phyloP scores from a whole-genome alignment of 2,329 filamentous ascomycete species.

The Sporothrix schenckii region DNA sequence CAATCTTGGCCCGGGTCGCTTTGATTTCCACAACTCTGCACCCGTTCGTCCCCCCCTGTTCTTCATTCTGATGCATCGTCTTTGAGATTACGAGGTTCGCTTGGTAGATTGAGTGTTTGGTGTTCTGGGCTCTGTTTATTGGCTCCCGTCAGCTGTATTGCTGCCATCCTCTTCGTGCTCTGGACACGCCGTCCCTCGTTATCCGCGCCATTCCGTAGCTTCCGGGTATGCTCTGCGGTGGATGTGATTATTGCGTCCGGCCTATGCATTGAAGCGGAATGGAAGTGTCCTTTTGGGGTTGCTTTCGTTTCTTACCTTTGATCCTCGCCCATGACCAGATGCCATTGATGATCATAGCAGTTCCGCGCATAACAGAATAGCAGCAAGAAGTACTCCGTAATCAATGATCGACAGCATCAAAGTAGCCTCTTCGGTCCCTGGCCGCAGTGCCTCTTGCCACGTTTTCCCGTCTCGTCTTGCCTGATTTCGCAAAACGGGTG shows the following conservation, averaged over 20 bases:
- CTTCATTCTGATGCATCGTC: slow-evolving; percentile 4
- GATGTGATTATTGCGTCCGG: background rate
- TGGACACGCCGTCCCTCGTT: background rate
- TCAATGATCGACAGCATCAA: background rate
- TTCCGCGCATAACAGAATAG: too few relatives aligned
- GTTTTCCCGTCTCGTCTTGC: slow-evolving; percentile 15
- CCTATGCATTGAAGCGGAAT: background rate
- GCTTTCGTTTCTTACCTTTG: too few relatives aligned
- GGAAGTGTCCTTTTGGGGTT: background rate
- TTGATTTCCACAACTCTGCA: background rate
- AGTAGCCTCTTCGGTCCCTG: too few relatives aligned
- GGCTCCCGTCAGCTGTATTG: background rate
- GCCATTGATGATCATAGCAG: slow-evolving; percentile 2
- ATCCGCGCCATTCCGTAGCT: background rate
- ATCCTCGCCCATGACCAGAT: background rate
- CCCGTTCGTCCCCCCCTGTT: background rate
- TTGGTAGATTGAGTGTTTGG: slow-evolving; percentile 4
- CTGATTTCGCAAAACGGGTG: slow-evolving; percentile 18
- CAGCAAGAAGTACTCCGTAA: background rate
- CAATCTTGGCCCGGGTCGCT: background rate
- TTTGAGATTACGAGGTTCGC: background rate
- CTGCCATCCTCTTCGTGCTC: background rate
- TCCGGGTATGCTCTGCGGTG: background rate
- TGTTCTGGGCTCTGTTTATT: background rate
- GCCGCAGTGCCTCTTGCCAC: background rate